Percentiles rank a stretch among this genome's conserved stretches.
Conservation (phyloP, 2,329 filamentous ascomycete genomes). For the Bipolaris gigantea region DNA sequence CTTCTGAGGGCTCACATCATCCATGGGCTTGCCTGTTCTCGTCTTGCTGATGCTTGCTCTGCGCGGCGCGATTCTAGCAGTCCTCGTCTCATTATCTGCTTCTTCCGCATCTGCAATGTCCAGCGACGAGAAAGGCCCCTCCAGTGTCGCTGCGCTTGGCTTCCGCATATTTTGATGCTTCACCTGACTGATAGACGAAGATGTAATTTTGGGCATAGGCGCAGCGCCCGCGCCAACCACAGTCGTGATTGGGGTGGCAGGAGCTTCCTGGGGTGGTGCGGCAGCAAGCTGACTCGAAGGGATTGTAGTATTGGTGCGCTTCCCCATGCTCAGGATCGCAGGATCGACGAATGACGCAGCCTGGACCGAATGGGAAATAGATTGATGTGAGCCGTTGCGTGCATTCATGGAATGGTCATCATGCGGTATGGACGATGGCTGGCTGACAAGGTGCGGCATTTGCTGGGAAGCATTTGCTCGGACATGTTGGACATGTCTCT, state of each 20-base stretch:
- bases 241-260: constrained; percentile 50
- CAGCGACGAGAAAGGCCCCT: constrained; percentile 46
- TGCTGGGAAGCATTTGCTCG: constrained; percentile 8
- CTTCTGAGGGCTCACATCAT: constrained; percentile 35
- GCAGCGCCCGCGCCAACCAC: constrained; percentile 40
- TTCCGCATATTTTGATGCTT: constrained; percentile 38
- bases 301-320: constrained; percentile 35
- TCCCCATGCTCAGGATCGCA: constrained; percentile 72
- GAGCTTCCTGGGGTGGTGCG: constrained; percentile 41
- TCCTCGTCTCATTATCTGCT: constrained; percentile 41
- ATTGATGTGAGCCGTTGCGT: constrained; percentile 13
- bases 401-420: constrained; percentile 1
- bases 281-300: constrained; percentile 22
- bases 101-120: constrained; percentile 46
- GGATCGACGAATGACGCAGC: constrained; percentile 69
- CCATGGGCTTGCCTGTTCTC: constrained; percentile 47
- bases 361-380: constrained; percentile 27
- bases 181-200: constrained; percentile 42
- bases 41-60: constrained; percentile 47
- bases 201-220: constrained; percentile 40
- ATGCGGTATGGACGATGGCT: constrained; percentile 14
- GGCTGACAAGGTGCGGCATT: constrained; percentile 17
- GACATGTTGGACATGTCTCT: constrained; percentile 16
- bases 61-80: constrained; percentile 27
- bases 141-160: constrained; percentile 45